phyloP scores from a whole-genome alignment of 2,329 filamentous ascomycete genomes.

The Allantophomopsis lycopodina region DNA sequence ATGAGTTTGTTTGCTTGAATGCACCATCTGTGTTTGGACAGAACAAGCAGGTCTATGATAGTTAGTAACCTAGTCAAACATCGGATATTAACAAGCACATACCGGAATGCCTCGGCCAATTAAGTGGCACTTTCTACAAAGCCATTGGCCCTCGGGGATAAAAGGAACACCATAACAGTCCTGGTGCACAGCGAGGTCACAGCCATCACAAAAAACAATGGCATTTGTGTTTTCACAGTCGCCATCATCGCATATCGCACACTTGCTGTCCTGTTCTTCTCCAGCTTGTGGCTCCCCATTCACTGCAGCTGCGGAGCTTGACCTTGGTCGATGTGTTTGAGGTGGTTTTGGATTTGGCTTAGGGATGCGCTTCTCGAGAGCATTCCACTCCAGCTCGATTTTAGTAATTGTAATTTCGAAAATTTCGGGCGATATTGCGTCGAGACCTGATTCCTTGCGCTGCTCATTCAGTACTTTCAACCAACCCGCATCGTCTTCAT shows the following conservation, averaged over 20 bases:
- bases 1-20: constrained; percentile 94
- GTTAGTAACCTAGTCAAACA: constrained; percentile 1
- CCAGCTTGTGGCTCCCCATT: constrained; percentile 81
- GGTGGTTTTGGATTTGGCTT: constrained; percentile 95
- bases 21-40: constrained; percentile 95
- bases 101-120: constrained; percentile 83
- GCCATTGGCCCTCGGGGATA: constrained; percentile 96
- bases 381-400: constrained; percentile 98
- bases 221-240: constrained; percentile 99
- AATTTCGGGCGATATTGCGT: constrained; percentile 79
- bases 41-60: constrained; percentile 75
- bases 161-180: constrained; percentile 98
- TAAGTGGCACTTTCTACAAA: constrained; percentile 91
- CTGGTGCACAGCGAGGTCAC: constrained; percentile 93
- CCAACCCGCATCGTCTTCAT: constrained; percentile 98
- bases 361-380: constrained; percentile 87
- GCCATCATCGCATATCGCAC: constrained; percentile 96
- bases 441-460: constrained; percentile 59
- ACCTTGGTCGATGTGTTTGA: constrained; percentile 83
- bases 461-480: constrained; percentile 70
- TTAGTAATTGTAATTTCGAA: constrained; percentile 98
- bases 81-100: constrained; percentile 21
- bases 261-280: constrained; percentile 95
- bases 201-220: constrained; percentile 97
- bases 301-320: constrained; percentile 86